Conservation (phyloP, 2,329 filamentous ascomycete species). For the Fusarium agapanthi region DNA sequence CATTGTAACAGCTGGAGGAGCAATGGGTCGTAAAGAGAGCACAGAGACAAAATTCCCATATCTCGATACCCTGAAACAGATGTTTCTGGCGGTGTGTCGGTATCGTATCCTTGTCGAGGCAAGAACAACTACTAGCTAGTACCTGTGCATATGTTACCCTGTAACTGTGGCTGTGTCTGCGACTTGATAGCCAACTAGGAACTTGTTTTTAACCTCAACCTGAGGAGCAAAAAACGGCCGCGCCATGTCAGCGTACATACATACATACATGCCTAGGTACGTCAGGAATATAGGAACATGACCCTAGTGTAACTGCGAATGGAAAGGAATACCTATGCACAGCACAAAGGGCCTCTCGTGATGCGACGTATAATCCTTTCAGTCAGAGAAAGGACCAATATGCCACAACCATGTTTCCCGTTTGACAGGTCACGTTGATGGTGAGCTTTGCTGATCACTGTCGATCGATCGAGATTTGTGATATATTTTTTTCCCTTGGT, state of each 20-base stretch:
- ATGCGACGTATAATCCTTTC: slow-evolving; percentile 8
- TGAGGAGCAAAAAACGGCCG: not conserved
- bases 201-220: not conserved
- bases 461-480: slow-evolving; percentile 39
- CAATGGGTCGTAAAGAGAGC: not conserved
- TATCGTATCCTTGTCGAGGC: slow-evolving; percentile 19
- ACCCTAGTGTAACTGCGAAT: slow-evolving; percentile 11
- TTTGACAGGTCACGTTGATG: slow-evolving; percentile 30
- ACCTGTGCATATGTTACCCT: slow-evolving; percentile 10
- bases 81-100: slow-evolving; percentile 31
- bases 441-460: slow-evolving; percentile 23
- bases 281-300: slow-evolving; percentile 16
- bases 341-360: slow-evolving; percentile 23
- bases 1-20: not conserved
- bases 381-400: slow-evolving; percentile 6
- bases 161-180: not conserved
- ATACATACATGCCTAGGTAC: too few relatives aligned
- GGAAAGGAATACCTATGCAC: not conserved
- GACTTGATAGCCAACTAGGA: not conserved
- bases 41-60: slow-evolving; percentile 1
- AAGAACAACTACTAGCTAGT: not conserved
- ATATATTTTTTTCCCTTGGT: slow-evolving; percentile 1
- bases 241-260: not conserved
- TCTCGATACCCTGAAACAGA: slow-evolving; percentile 35
- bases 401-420: slow-evolving; percentile 9